Base-by-base conservation (phyloP, 306 rosid genomes). In the Fragaria iinumae region DNA sequence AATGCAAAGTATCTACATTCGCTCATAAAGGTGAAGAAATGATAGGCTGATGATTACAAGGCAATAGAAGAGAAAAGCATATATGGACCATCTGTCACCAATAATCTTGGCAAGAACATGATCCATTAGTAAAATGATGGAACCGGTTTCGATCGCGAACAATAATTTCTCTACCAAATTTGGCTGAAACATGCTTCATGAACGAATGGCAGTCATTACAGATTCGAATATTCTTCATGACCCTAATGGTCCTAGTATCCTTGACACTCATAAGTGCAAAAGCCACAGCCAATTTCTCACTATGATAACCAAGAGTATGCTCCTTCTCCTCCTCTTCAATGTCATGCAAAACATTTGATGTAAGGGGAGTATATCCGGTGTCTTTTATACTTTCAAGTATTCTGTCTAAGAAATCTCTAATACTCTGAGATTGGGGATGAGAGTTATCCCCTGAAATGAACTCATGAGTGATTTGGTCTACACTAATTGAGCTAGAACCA, bases 231-330 rank as follows among this genome's bases (percentile, higher is more conserved):
- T 76, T 76, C 72, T 76, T 65, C 79, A 76, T 48, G 79, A 65
- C 32, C 50, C 52, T 49, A 18, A 76, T 47, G 13, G 50, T 63
- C 9, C 38, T 48, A 66, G 39, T 65, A 32, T 48, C 63, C 36
- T 48, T 36, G 48, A 32, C 21, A 49, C 23, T 63, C 34, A 76
- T 5, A 23, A 76, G 72, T 2, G 72, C 79, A 65, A 76, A 76
- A 47, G 79, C 72, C 63, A 76, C 64, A 1, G 79, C 79, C 71
- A 76, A 50, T 65, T 76, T 76, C 79, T 76, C 73, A 38, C 79
- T 66, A 32, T 47, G 79, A 49, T 76, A 36, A 29, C 64, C 21
- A 47, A 76, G 72, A 29, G 45, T 45, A 6, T 66, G 65, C 63
- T 76, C 73, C 73, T 76, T 76, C 65, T 36, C 72, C 65, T 66